Conservation (phyloP, 176 grass and related monocot species). For the Oryza australiensis region DNA sequence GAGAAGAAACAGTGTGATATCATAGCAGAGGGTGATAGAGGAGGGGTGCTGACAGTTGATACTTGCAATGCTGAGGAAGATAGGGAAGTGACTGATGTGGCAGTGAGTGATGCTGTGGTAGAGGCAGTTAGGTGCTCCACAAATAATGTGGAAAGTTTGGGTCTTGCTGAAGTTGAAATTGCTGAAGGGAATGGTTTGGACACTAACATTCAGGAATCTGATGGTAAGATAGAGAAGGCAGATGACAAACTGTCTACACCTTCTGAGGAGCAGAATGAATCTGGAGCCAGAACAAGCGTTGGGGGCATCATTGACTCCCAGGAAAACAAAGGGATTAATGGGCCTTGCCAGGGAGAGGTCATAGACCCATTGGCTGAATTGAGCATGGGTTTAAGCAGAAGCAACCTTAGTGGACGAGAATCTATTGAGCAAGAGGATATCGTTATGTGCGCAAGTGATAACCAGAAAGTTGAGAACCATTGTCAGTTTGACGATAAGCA, state of each 20-base stretch:
- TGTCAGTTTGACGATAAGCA: neutral
- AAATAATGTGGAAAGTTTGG: neutral
- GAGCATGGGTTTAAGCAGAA: constrained; percentile 20
- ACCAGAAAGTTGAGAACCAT: constrained; percentile 39
- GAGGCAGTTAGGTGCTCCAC: constrained; percentile 24
- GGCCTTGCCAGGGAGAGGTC: constrained; percentile 49
- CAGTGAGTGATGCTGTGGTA: neutral
- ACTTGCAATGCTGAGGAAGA: constrained; percentile 34
- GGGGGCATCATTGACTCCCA: constrained; percentile 20
- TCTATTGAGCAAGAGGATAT: constrained; percentile 37
- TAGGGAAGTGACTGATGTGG: constrained; percentile 12
- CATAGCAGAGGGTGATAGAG: constrained; percentile 15
- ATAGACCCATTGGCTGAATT: constrained; percentile 25
- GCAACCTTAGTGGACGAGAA: constrained; percentile 22
- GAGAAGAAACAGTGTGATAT: constrained; percentile 6
- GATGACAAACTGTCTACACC: constrained; percentile 20
- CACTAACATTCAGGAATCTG: neutral
- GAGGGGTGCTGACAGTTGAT: neutral
- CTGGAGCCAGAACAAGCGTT: constrained; percentile 1
- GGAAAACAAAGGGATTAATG: constrained; percentile 16
- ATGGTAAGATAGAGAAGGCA: constrained; percentile 17
- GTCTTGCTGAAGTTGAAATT: constrained; percentile 4
- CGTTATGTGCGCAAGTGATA: constrained; percentile 7
- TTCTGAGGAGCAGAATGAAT: constrained; percentile 19
- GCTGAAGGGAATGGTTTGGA: constrained; percentile 34